These are phyloP conservation scores for Leptosphaerulina australis DNA, from an alignment of 2,329 filamentous ascomycete species.

Conservation along the genomic window DNA sequence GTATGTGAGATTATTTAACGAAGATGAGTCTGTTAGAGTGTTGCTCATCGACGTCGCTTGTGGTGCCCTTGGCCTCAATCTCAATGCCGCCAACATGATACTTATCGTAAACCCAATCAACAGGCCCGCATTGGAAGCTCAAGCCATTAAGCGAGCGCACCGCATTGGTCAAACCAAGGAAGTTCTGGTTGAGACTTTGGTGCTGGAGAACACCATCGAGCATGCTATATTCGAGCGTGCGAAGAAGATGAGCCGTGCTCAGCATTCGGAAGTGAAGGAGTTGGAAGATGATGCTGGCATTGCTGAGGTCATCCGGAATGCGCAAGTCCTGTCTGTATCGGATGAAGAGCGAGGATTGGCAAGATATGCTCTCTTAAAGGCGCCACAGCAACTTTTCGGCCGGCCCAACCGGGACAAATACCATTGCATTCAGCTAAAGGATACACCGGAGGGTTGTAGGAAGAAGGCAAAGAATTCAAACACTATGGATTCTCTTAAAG, in stretches of 20 bases:
- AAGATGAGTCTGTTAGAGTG: slow-evolving; percentile 71
- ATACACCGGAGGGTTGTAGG: slow-evolving; percentile 22
- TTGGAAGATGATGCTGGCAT: slow-evolving; percentile 65
- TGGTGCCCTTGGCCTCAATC: slow-evolving; percentile 85
- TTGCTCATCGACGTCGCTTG: slow-evolving; percentile 90
- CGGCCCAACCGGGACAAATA: slow-evolving; percentile 39
- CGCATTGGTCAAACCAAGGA: slow-evolving; percentile 81
- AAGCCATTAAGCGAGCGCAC: slow-evolving; percentile 88
- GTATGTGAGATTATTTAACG: slow-evolving; percentile 81
- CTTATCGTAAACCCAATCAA: slow-evolving; percentile 91
- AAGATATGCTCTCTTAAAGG: slow-evolving; percentile 52
- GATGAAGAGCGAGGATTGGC: slow-evolving; percentile 37
- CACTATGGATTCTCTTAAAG: background rate
- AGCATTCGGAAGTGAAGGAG: slow-evolving; percentile 62
- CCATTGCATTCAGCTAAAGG: slow-evolving; percentile 32
- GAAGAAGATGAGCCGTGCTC: slow-evolving; percentile 71
- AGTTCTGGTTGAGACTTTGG: slow-evolving; percentile 84
- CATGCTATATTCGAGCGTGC: slow-evolving; percentile 79
- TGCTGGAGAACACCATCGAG: slow-evolving; percentile 80
- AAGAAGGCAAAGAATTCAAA: slow-evolving; percentile 28
- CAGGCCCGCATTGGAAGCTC: slow-evolving; percentile 81
- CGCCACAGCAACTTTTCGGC: slow-evolving; percentile 55
- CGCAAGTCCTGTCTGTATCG: slow-evolving; percentile 55
- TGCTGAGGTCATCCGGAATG: slow-evolving; percentile 63
- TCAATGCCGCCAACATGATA: slow-evolving; percentile 80